Percentiles rank a stretch among this genome's conserved stretches.
Conservation (phyloP, 2,329 filamentous ascomycete genomes). For the Aquanectria penicillioides region DNA sequence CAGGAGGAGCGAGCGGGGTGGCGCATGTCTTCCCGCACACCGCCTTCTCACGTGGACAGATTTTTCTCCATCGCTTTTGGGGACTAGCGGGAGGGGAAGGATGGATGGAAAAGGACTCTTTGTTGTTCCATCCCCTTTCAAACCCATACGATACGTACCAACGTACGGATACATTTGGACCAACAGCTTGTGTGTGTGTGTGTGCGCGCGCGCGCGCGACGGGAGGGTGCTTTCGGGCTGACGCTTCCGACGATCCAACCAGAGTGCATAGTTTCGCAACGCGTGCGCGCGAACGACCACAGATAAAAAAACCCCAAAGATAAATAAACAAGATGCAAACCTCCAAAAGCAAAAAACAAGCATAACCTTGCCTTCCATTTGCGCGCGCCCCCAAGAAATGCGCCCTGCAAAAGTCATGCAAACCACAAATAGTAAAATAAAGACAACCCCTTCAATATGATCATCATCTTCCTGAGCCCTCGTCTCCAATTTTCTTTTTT, state of each 20-base stretch:
- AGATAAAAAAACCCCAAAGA: not conserved
- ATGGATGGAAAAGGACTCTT: no score
- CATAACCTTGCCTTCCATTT: not conserved
- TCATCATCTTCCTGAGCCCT: no score
- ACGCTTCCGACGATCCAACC: conserved; percentile 8
- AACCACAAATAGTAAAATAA: not conserved
- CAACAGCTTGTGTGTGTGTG: not conserved
- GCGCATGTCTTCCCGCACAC: conserved; percentile 10
- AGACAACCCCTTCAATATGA: no score
- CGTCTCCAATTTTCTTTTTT: not conserved
- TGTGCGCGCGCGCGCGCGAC: not conserved
- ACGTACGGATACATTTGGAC: not conserved
- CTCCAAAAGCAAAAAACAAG: conserved; percentile 8
- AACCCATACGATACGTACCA: not conserved
- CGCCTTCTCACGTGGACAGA: conserved; percentile 18
- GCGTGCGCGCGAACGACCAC: conserved; percentile 9
- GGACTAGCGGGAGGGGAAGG: no score
- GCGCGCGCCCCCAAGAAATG: not conserved
- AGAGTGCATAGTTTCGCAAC: conserved; percentile 10
- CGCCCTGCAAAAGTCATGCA: no score
- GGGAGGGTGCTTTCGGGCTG: not conserved
- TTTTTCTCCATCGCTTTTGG: not conserved
- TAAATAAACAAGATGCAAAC: conserved; percentile 12
- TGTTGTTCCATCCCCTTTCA: not conserved
- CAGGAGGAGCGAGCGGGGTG: conserved; percentile 18